Evolutionary conservation across 1,284 basidiomycete species (phyloP), one percentile per base, ranked within the genome.

Genomic region (Sanghuangporus weigelae): DNA sequence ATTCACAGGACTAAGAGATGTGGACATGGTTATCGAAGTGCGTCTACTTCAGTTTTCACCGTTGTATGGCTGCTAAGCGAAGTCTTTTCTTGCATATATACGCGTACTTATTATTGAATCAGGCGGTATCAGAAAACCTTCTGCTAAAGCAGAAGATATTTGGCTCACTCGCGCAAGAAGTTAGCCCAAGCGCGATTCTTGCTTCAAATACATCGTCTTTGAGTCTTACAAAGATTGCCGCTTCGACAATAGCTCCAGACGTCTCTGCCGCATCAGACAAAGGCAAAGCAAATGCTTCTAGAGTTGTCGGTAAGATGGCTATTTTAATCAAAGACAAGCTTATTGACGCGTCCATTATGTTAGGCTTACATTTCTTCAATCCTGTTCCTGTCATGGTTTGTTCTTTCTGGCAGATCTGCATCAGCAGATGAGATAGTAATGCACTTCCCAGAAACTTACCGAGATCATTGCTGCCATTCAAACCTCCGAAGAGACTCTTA

Each of bases 181-280:
- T 95, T 58, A 82, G 85, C 16, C 85, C 89, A 0, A 80, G 84
- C 38, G 85, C 93, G 2, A 95, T 98, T 61, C 79, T 99, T 31
- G 96, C 95, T 0, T 87, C 89, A 58, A 98, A 99, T 73, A 99
- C 96, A 2, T 95, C 92, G 60, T 95, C 93, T 11, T 97, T 98
- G 68, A 94, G 91, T 68, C 87, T 99, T 56, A 95, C 95, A 26
- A 95, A 96, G 77, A 92, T 98, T 63, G 95, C 96, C 0, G 88
- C 89, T 7, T 80, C 90, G 23, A 88, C 90, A 1, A 78, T 92
- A 31, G 85, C 82, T 0, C 75, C 80, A 66, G 84, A 82, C 50
- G 72, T 80, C 49, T 80, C 76, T 61, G 78, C 86, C 12, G 79
- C 89, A 1, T 86, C 85, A 62, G 82, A 82, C 50, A 79, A 82